These are phyloP conservation scores for Aspergillus piperis DNA, from an alignment of 2,329 filamentous ascomycete genomes.

Conservation along the genomic window DNA sequence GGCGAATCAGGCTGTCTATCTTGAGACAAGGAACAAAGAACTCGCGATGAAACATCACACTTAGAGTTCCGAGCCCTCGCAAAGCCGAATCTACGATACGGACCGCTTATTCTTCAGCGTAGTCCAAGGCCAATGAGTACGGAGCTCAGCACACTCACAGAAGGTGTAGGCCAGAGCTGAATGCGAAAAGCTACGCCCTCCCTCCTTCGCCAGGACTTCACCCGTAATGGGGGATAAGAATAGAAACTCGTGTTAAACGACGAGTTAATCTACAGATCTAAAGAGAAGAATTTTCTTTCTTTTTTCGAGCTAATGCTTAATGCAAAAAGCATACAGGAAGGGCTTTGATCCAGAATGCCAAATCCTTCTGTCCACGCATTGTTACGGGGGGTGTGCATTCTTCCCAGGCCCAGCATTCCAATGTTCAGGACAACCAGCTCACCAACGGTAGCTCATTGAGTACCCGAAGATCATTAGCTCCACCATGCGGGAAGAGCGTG, in stretches of 20 bases:
- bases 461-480: conserved; percentile 12
- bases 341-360: conserved; percentile 26
- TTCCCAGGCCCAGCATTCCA: conserved; percentile 32
- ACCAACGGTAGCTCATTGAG: conserved; percentile 21
- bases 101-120: background rate
- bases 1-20: background rate
- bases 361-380: conserved; percentile 32
- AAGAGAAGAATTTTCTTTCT: background rate
- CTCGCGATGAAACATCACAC: background rate
- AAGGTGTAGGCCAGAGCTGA: conserved; percentile 4
- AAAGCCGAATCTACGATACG: background rate
- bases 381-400: conserved; percentile 36
- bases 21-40: conserved; percentile 1
- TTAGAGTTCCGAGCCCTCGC: conserved; percentile 3
- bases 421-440: conserved; percentile 27
- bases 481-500: conserved; percentile 14
- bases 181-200: conserved; percentile 8
- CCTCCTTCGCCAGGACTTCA: background rate
- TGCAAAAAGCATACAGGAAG: conserved; percentile 1
- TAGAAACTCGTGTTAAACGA: conserved; percentile 16
- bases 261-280: conserved; percentile 9
- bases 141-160: background rate
- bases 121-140: background rate
- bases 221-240: conserved; percentile 18
- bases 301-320: background rate